Percentiles rank a stretch among this genome's conserved stretches.
phyloP scores from a whole-genome alignment of 202 grass and related monocot species.

The Setaria viridis region DNA sequence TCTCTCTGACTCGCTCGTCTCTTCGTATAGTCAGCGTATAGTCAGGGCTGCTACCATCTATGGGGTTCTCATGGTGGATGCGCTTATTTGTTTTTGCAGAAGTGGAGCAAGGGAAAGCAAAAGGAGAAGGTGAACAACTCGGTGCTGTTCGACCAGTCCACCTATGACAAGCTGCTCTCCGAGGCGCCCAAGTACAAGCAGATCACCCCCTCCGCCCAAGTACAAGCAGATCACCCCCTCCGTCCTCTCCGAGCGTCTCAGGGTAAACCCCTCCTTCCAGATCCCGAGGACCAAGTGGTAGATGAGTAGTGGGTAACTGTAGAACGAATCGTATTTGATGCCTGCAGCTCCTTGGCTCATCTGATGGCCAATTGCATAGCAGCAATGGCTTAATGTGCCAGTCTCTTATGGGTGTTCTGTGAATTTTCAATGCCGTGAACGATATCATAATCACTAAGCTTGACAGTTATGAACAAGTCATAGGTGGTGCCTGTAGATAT shows the following conservation, averaged over 20 bases:
- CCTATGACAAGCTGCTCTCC: conserved; percentile 68
- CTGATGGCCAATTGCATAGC: neutral
- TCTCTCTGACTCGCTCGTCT: neutral
- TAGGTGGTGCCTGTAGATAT: too few relatives aligned
- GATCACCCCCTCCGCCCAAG: conserved; percentile 54
- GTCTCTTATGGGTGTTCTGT: neutral
- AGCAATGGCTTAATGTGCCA: too few relatives aligned
- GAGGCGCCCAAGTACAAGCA: conserved; percentile 85
- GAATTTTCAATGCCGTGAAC: neutral
- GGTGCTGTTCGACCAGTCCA: conserved; percentile 72
- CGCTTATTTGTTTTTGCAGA: conserved; percentile 53
- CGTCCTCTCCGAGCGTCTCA: conserved; percentile 72
- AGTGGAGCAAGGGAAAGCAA: conserved; percentile 96
- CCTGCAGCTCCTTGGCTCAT: neutral
- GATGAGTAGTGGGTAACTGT: neutral
- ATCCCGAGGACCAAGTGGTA: neutral
- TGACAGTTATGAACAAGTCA: neutral
- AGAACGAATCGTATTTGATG: neutral
- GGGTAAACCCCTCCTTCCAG: conserved; percentile 50
- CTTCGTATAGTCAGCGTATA: neutral
- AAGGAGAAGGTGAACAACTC: conserved; percentile 96
- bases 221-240: conserved; percentile 9
- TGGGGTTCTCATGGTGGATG: conserved; percentile 39
- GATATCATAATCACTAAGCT: too few relatives aligned
- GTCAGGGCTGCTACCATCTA: too few relatives aligned